Evolutionary conservation across 139 green algal genomes (phyloP).

Genomic region (Picochlorum sp.): DNA sequence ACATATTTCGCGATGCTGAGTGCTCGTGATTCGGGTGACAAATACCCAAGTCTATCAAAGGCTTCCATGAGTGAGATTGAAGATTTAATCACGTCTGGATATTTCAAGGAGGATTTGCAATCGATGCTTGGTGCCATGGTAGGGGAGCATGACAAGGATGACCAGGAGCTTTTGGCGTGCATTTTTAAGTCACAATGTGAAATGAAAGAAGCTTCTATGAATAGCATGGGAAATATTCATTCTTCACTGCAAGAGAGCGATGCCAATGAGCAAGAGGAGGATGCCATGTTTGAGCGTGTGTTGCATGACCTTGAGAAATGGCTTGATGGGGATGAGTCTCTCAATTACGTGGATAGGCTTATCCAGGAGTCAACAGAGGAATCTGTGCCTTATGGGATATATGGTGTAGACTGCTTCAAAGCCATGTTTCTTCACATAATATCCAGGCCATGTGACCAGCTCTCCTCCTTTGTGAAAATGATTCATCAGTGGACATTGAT

Average conservation of each 20-base stretch:
- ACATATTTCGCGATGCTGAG: conserved; percentile 50
- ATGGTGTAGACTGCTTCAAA: neutral
- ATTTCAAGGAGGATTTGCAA: neutral
- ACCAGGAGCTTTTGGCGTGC: conserved; percentile 1
- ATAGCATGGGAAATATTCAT: too few species aligned
- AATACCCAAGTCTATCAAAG: neutral
- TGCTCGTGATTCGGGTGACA: conserved; percentile 29
- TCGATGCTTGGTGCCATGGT: neutral
- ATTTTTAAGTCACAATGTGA: neutral
- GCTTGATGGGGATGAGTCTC: too few species aligned
- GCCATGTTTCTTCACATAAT: neutral
- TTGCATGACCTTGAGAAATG: neutral
- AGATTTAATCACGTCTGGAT: neutral
- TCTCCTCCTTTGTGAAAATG: neutral
- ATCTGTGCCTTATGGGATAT: neutral
- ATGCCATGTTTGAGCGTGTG: neutral
- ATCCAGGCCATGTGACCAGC: neutral
- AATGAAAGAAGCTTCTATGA: neutral
- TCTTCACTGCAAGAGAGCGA: neutral
- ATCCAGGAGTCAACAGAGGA: neutral
- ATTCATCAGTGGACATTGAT: neutral
- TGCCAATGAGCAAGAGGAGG: neutral
- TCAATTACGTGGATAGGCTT: too few species aligned
- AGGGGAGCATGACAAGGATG: neutral
- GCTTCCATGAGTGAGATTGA: neutral